Conservation (phyloP, 2,329 filamentous ascomycete genomes). For the Trichoderma sp. region DNA sequence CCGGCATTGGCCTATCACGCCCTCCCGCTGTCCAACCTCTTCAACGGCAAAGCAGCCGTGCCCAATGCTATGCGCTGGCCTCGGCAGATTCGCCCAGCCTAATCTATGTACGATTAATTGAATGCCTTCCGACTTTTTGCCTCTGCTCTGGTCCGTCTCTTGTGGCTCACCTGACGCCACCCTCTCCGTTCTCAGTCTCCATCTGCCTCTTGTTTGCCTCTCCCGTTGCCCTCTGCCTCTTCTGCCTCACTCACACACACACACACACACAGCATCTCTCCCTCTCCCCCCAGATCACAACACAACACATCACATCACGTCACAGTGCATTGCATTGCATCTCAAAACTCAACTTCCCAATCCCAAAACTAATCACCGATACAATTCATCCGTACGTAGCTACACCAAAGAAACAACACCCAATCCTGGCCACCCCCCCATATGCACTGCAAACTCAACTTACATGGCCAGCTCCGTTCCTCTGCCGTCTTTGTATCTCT, state of each 20-base stretch:
- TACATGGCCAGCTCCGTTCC: neutral
- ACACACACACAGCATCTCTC: neutral
- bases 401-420: neutral
- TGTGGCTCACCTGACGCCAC: neutral
- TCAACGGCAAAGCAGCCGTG: constrained; percentile 14
- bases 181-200: too few relatives aligned
- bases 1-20: constrained; percentile 9
- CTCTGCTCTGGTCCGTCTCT: neutral
- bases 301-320: neutral
- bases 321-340: neutral
- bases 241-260: neutral
- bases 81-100: constrained; percentile 16
- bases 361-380: neutral
- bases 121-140: constrained; percentile 15
- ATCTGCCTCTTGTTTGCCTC: too few relatives aligned
- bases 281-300: neutral
- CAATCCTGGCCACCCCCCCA: neutral
- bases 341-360: neutral
- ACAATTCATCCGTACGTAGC: neutral
- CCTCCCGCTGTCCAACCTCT: constrained; percentile 2
- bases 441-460: constrained; percentile 12
- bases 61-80: constrained; percentile 17
- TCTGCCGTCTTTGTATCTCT: neutral
- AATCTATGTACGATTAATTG: constrained; percentile 18
- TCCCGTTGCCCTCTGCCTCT: too few relatives aligned